Percentiles rank a stretch among this genome's conserved stretches.
These are phyloP conservation scores for Aspergillus campestris DNA, from an alignment of 495 filamentous ascomycete species.

Conservation along the genomic window DNA sequence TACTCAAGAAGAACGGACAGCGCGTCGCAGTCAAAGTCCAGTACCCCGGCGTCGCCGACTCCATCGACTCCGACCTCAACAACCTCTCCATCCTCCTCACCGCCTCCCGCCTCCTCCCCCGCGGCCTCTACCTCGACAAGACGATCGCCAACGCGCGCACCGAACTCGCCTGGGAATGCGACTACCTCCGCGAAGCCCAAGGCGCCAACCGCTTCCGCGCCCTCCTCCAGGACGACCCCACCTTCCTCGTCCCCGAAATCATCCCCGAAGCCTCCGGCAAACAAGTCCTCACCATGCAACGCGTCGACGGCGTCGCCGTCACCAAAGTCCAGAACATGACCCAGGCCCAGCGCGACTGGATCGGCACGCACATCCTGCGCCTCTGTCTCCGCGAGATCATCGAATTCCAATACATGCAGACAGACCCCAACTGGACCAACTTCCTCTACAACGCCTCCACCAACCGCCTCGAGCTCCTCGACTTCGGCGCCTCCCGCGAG, in stretches of 20 bases:
- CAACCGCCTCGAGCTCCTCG: constrained; percentile 78
- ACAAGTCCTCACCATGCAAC: constrained; percentile 88
- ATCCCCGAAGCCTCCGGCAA: constrained; percentile 72
- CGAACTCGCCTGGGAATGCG: constrained; percentile 94
- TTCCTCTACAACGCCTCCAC: constrained; percentile 78
- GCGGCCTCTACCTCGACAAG: constrained; percentile 88
- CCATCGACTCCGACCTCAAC: constrained; percentile 89
- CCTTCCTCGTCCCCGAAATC: constrained; percentile 73
- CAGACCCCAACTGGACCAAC: constrained; percentile 99
- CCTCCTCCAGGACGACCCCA: constrained; percentile 62
- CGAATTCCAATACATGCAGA: constrained; percentile 97
- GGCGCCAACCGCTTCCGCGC: constrained; percentile 65
- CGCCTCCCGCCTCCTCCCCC: constrained; percentile 80
- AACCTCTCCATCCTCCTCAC: constrained; percentile 87
- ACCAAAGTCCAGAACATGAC: constrained; percentile 68
- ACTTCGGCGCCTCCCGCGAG: constrained; percentile 88
- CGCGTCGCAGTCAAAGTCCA: constrained; percentile 92
- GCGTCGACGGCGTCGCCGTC: constrained; percentile 79
- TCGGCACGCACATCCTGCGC: constrained; percentile 82
- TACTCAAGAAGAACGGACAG: constrained; percentile 63
- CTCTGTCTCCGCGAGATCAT: constrained; percentile 88
- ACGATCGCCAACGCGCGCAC: constrained; percentile 94
- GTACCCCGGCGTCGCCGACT: constrained; percentile 93
- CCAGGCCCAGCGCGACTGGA: constrained; percentile 81
- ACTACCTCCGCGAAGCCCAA: constrained; percentile 82